These are phyloP conservation scores for Triadica sebifera DNA, from an alignment of 345 rosid species.

Conservation along the genomic window DNA sequence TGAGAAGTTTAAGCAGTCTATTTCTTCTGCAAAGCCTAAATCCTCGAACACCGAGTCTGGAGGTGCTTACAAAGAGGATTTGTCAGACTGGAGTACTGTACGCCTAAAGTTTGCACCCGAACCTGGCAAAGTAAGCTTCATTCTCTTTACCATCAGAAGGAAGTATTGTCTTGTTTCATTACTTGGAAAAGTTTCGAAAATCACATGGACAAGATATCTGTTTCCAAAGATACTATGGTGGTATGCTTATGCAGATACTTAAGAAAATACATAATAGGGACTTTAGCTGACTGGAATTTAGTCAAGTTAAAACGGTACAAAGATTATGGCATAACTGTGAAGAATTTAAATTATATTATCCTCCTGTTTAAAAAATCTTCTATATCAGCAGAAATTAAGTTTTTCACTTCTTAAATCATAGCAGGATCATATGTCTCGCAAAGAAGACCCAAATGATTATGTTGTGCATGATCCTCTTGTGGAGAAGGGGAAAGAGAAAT, in stretches of 20 bases:
- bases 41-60: conserved; percentile 42
- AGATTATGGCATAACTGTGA: not conserved
- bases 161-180: not conserved
- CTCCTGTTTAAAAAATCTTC: not conserved
- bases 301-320: not conserved
- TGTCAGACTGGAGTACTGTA: conserved; percentile 71
- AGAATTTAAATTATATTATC: not conserved
- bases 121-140: conserved; percentile 57
- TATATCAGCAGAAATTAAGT: not conserved
- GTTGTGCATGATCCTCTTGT: conserved; percentile 87
- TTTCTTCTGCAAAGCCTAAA: conserved; percentile 44
- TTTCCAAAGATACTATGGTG: not conserved
- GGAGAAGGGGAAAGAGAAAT: conserved; percentile 96
- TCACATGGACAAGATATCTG: not conserved
- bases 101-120: conserved; percentile 64
- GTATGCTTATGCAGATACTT: not conserved
- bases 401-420: not conserved
- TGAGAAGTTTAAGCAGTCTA: conserved; percentile 61
- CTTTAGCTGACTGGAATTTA: not conserved
- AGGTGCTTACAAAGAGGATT: conserved; percentile 49
- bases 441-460: conserved; percentile 78
- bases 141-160: conserved; percentile 6
- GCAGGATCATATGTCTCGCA: conserved; percentile 80
- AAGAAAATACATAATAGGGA: not conserved
- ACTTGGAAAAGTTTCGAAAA: not conserved